phyloP scores from a whole-genome alignment of 2,329 filamentous ascomycete species.

The Claviceps arundinis region DNA sequence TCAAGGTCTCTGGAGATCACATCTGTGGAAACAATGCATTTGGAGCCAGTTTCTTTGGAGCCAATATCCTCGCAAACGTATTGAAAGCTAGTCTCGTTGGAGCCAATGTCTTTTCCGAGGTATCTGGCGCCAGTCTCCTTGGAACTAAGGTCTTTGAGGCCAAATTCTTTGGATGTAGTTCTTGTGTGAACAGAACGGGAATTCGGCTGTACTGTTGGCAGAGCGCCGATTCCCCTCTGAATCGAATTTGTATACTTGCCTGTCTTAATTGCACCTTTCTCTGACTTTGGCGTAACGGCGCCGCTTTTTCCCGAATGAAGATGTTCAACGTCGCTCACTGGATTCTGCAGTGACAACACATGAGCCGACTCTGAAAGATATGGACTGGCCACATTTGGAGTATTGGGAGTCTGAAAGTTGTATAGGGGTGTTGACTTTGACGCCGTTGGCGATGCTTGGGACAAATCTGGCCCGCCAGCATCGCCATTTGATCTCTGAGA shows the following conservation, averaged over 20 bases:
- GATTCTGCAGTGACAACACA: slow-evolving; percentile 32
- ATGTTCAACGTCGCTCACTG: slow-evolving; percentile 7
- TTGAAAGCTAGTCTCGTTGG: too few species aligned
- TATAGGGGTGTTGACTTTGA: slow-evolving; percentile 7
- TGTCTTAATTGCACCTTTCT: background rate
- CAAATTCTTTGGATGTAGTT: too few species aligned
- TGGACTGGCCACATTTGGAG: slow-evolving; percentile 22
- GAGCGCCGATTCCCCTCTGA: background rate
- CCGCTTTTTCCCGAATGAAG: slow-evolving; percentile 5
- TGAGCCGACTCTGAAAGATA: slow-evolving; percentile 35
- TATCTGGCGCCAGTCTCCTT: too few species aligned
- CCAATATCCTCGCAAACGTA: too few species aligned
- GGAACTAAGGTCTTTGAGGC: too few species aligned
- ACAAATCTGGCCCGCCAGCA: slow-evolving; percentile 11
- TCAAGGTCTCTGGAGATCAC: too few species aligned
- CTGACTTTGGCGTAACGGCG: slow-evolving; percentile 3
- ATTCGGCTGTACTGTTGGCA: background rate
- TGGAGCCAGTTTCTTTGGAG: too few species aligned
- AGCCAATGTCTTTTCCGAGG: too few species aligned
- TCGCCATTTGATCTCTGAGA: slow-evolving; percentile 25
- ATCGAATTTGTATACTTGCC: background rate
- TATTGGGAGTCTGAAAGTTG: slow-evolving; percentile 6
- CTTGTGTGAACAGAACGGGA: background rate
- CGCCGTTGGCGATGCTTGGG: slow-evolving; percentile 13
- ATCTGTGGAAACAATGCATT: too few species aligned